Evolutionary conservation across 2,329 filamentous ascomycete species (phyloP).

Genomic region (Cladosporium oxysporum): DNA sequence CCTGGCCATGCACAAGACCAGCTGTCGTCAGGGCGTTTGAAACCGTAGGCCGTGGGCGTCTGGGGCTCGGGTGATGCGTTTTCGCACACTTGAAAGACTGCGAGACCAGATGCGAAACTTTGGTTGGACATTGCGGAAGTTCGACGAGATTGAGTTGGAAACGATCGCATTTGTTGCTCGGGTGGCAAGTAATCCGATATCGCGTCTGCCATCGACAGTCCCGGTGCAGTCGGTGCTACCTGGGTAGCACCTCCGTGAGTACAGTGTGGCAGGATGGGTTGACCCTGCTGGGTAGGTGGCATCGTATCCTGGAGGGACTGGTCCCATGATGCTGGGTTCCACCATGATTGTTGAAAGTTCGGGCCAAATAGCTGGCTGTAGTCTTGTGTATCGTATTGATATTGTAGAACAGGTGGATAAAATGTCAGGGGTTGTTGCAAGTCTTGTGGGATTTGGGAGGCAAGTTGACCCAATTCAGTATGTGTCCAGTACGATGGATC

Average conservation of each 20-base stretch:
- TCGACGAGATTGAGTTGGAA: not conserved
- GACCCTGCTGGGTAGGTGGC: not conserved
- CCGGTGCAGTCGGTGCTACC: not conserved
- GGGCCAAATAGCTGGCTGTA: not conserved
- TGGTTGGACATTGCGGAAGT: not conserved
- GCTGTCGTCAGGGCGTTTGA: slow-evolving; percentile 48
- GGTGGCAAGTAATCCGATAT: not conserved
- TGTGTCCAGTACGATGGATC: slow-evolving; percentile 5
- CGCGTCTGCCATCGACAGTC: not conserved
- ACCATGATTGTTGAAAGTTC: not conserved
- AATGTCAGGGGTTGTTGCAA: not conserved
- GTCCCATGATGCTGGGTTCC: not conserved
- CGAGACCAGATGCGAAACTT: not conserved
- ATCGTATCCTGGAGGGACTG: not conserved
- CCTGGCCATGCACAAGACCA: slow-evolving; percentile 62
- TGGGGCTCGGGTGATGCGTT: slow-evolving; percentile 34
- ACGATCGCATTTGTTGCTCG: not conserved
- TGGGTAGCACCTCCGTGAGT: not conserved
- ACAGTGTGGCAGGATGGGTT: not conserved
- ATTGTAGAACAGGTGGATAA: not conserved
- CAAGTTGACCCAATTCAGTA: not conserved
- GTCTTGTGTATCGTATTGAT: not conserved
- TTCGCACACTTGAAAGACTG: slow-evolving; percentile 30
- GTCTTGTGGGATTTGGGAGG: not conserved
- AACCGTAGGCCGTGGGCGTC: slow-evolving; percentile 41